Evolutionary conservation across 2,329 filamentous ascomycete genomes (phyloP).

Genomic region (Diplodia corticola): DNA sequence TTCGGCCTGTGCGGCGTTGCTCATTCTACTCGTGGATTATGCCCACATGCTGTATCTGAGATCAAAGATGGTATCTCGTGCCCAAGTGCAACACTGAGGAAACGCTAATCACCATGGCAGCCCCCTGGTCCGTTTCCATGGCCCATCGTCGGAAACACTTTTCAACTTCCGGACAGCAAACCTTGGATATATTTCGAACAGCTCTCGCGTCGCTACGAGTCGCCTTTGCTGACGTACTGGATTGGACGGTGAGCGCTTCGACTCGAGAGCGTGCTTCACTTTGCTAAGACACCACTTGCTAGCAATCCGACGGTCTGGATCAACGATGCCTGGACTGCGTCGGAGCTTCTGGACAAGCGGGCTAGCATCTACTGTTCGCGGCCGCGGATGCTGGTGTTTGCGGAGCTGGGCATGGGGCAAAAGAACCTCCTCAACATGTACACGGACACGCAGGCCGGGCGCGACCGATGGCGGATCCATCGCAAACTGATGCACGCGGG

Average conservation of each 20-base stretch:
- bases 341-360: conserved; percentile 55
- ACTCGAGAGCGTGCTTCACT: conserved; percentile 6
- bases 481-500: conserved; percentile 39
- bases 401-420: conserved; percentile 39
- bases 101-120: conserved; percentile 32
- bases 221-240: conserved; percentile 58
- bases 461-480: conserved; percentile 36
- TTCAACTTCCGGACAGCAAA: conserved; percentile 55
- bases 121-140: conserved; percentile 57
- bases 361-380: conserved; percentile 55
- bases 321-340: conserved; percentile 51
- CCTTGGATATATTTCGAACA: conserved; percentile 61
- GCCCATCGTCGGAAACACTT: conserved; percentile 59
- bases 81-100: background rate
- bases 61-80: conserved; percentile 47
- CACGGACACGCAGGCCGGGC: conserved; percentile 32
- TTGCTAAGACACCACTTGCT: conserved; percentile 42
- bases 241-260: conserved; percentile 38
- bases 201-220: conserved; percentile 51
- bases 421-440: conserved; percentile 40
- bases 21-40: conserved; percentile 45
- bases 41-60: conserved; percentile 52
- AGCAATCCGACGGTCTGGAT: conserved; percentile 43
- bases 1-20: conserved; percentile 26
- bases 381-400: conserved; percentile 49